Base-by-base conservation (phyloP, 2,329 filamentous ascomycete species). In the Alternaria novae-zelandiae region DNA sequence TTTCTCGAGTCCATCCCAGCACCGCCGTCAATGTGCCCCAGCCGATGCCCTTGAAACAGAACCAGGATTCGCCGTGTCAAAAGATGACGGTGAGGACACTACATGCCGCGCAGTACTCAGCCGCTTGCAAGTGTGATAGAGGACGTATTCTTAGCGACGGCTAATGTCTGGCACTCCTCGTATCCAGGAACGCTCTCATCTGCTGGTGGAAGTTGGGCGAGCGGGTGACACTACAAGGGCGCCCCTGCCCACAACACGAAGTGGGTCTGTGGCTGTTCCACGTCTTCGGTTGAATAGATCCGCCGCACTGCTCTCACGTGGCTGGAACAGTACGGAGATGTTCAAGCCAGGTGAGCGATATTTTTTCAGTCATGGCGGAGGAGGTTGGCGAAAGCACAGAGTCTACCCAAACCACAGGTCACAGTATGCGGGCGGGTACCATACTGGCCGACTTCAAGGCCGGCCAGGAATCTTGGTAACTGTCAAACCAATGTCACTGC, bases 281-380 rank as follows among this genome's bases (percentile, higher is more conserved):
- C 57, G 25, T 36, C 53, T 55, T 77, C 74, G 76, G 76, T 65
- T 61, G 57, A 57, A 72, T 65, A 53, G 55, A 46, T 25, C 59
- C 58, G 64, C 76, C 74, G 75, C 74, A 49, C 21, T 36, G 43
- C 53, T 41, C 70, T 78, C 76, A 77, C 75, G 77, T 79, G 76
- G 76, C 71, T 56, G 63, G 45, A 57, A 61, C 53, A 55, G 66
- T 69, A 64, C 62, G 58, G 65, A 60, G 50, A 61, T 56, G 49
- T 23, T 47, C 44, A 53, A 63, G 59, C 63, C 57, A 57, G 47
- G 57, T 51, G 46, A 53, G 25, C 15, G 25, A 26, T 51, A 56
- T 56, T 55, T 62, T 49, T 43, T 66, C 43, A 26, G 62, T 53
- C 51, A 68, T 61, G 65, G 63, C 69, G 21, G 64, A 71, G 70